phyloP scores from a whole-genome alignment of 306 rosid genomes.

The Begonia loranthoides region DNA sequence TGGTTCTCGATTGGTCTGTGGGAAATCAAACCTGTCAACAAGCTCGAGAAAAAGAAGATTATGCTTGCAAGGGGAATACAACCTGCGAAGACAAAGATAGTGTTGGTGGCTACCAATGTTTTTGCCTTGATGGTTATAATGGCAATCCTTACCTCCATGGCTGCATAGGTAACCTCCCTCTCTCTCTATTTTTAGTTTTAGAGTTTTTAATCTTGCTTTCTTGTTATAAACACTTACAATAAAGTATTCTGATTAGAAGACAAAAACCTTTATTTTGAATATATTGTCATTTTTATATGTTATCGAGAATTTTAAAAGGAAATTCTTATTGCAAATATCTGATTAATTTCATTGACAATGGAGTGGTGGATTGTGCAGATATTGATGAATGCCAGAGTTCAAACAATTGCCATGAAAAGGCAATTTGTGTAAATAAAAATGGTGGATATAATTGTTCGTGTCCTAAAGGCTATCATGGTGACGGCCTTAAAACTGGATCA shows the following conservation, averaged over 20 bases:
- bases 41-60: neutral
- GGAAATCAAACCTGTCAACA: constrained; percentile 2
- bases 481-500: neutral
- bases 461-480: neutral
- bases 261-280: too few relatives aligned
- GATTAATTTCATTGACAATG: too few relatives aligned
- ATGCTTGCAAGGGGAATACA: constrained; percentile 4
- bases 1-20: constrained; percentile 28
- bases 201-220: too few relatives aligned
- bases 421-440: neutral
- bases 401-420: neutral
- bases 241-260: too few relatives aligned
- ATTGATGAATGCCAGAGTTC: neutral
- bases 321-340: too few relatives aligned
- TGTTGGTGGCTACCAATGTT: constrained; percentile 19
- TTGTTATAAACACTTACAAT: too few relatives aligned
- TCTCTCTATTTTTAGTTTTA: too few relatives aligned
- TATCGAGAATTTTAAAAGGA: too few relatives aligned
- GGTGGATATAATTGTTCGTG: neutral
- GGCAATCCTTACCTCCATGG: constrained; percentile 29
- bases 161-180: constrained; percentile 1
- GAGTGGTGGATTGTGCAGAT: neutral
- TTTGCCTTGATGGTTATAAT: constrained; percentile 16
- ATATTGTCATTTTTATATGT: too few relatives aligned
- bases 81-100: neutral